Evolutionary conservation across 2,329 filamentous ascomycete species (phyloP), one percentile per base, ranked within the genome.

Genomic region (Nannizziopsis barbatae): DNA sequence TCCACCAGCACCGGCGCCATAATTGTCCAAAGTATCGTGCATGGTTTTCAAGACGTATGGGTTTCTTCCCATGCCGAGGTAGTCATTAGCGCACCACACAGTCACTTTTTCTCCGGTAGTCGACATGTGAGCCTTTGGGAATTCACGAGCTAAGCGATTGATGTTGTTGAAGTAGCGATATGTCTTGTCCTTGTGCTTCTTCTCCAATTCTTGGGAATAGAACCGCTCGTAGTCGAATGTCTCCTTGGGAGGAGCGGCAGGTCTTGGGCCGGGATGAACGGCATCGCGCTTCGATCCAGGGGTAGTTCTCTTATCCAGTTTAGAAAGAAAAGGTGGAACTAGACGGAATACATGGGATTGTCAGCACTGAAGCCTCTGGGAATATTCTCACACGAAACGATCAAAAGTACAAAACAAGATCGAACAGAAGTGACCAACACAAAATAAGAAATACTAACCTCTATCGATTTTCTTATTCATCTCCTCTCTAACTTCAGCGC

Each of bases 131-230:
- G 92, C 92, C 55, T 85, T 86, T 27, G 92, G 92, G 55, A 98
- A 98, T 56, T 96, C 87, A 71, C 92, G 86, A 56, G 92, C 92
- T 52, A 98, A 76, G 32, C 92, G 88, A 64, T 98, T 98, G 80
- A 98, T 98, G 75, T 98, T 98, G 77, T 98, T 98, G 75, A 98
- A 98, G 74, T 96, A 96, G 63, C 92, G 86, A 74, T 98, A 98
- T 45, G 89, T 95, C 74, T 95, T 96, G 76, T 98, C 92, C 76
- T 94, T 89, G 77, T 95, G 92, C 74, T 98, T 98, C 79, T 95
- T 96, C 60, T 95, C 87, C 57, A 98, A 71, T 67, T 98, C 90
- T 53, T 73, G 73, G 56, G 82, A 72, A 71, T 96, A 98, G 69
- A 95, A 98, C 41, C 67, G 78, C 60, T 95, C 81, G 62, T 98